These are phyloP conservation scores for Lactarius pseudohatsudake DNA, from an alignment of 768 basidiomycete species.

Conservation along the genomic window DNA sequence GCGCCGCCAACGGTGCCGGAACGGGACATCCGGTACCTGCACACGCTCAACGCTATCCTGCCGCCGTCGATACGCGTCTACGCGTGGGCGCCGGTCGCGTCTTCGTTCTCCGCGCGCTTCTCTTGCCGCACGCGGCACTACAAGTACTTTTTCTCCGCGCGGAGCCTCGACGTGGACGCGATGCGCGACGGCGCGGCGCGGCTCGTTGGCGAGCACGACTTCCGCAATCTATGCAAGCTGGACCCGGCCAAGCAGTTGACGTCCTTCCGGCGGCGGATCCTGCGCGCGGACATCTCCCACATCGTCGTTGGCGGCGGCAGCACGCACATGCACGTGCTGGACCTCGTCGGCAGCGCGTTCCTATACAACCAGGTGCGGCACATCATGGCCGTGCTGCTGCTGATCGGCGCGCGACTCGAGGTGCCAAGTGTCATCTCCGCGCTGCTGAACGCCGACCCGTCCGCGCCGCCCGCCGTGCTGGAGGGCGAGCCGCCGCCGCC, in stretches of 20 bases:
- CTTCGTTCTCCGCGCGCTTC: slow-evolving; percentile 83
- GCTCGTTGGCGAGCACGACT: slow-evolving; percentile 90
- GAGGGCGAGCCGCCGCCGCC: slow-evolving; percentile 32
- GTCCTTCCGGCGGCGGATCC: slow-evolving; percentile 67
- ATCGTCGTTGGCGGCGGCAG: slow-evolving; percentile 33
- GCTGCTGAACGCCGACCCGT: slow-evolving; percentile 66
- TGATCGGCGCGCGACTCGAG: slow-evolving; percentile 83
- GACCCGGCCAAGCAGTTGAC: slow-evolving; percentile 91
- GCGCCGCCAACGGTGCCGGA: slow-evolving; percentile 23
- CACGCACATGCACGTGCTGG: slow-evolving; percentile 61
- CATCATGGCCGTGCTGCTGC: slow-evolving; percentile 88
- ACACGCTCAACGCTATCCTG: slow-evolving; percentile 81
- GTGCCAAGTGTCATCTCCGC: slow-evolving; percentile 63
- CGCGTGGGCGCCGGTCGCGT: slow-evolving; percentile 89
- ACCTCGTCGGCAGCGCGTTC: slow-evolving; percentile 86
- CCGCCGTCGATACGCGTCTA: slow-evolving; percentile 87
- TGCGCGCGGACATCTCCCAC: slow-evolving; percentile 60
- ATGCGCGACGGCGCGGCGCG: slow-evolving; percentile 76
- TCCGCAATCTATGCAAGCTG: slow-evolving; percentile 92
- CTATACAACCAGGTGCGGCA: slow-evolving; percentile 96
- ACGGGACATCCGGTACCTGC: slow-evolving; percentile 71
- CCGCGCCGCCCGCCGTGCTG: slow-evolving; percentile 29
- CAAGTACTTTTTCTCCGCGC: slow-evolving; percentile 91
- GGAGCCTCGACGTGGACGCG: slow-evolving; percentile 60
- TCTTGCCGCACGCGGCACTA: slow-evolving; percentile 88